Conservation (phyloP, 108 stramenopile genomes). For the Nannochloropsis salina region DNA sequence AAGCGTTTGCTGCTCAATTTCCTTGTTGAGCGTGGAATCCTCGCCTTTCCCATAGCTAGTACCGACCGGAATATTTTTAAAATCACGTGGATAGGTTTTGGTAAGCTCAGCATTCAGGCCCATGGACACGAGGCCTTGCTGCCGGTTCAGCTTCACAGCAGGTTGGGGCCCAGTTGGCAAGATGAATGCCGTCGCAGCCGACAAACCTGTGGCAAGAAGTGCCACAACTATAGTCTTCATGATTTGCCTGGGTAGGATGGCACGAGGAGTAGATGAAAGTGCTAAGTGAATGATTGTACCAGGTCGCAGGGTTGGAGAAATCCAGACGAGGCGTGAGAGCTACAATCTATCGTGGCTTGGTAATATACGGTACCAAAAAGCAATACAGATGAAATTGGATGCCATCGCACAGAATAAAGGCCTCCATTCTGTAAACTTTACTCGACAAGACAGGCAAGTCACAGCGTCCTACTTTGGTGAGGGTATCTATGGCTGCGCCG, state of each 20-base stretch:
- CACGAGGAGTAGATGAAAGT: too few species aligned
- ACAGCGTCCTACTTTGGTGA: too few species aligned
- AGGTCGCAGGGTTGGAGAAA: too few species aligned
- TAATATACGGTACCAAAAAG: too few species aligned
- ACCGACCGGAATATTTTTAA: slow-evolving; percentile 52
- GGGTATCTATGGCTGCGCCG: too few species aligned
- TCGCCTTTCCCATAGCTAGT: slow-evolving; percentile 52
- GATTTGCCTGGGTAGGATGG: not conserved
- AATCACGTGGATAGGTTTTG: slow-evolving; percentile 54
- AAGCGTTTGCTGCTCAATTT: slow-evolving; percentile 23
- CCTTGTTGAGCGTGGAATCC: slow-evolving; percentile 49
- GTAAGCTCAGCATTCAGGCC: slow-evolving; percentile 53
- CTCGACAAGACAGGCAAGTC: too few species aligned
- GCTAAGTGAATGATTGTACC: too few species aligned
- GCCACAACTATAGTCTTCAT: not conserved
- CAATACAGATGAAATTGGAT: too few species aligned
- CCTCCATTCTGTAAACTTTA: too few species aligned
- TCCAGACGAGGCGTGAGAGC: too few species aligned
- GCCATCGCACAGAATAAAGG: too few species aligned
- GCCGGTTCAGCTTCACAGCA: not conserved
- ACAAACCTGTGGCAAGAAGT: not conserved
- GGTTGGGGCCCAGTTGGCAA: not conserved
- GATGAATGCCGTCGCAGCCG: not conserved
- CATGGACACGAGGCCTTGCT: slow-evolving; percentile 29
- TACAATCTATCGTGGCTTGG: too few species aligned